Conservation (phyloP, 805 yeast genomes). For the Cyberlindnera mycetangii region DNA sequence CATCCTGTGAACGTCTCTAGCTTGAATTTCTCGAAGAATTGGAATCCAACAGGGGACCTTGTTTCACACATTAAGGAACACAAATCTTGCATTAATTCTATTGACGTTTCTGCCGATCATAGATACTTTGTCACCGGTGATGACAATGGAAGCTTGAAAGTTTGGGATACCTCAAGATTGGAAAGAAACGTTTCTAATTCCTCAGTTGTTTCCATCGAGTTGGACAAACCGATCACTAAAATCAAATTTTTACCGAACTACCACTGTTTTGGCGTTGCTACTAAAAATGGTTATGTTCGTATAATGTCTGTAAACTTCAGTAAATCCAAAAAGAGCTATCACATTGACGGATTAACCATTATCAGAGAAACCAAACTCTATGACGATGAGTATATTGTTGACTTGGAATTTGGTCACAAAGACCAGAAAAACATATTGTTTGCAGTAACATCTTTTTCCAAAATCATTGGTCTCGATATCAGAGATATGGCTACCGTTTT, state of each 20-base stretch:
- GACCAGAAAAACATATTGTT: slow-evolving; percentile 42
- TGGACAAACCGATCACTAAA: slow-evolving; percentile 48
- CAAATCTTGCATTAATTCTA: slow-evolving; percentile 50
- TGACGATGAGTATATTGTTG: slow-evolving; percentile 40
- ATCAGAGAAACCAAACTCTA: slow-evolving; percentile 44
- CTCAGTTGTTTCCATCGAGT: slow-evolving; percentile 44
- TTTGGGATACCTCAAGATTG: slow-evolving; percentile 74
- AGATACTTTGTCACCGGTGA: slow-evolving; percentile 76
- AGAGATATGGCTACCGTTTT: slow-evolving; percentile 46
- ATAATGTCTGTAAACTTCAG: slow-evolving; percentile 37
- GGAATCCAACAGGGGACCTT: slow-evolving; percentile 48
- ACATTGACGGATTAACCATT: slow-evolving; percentile 23
- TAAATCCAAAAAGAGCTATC: slow-evolving; percentile 22
- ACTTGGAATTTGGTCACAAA: slow-evolving; percentile 39
- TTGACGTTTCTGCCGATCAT: slow-evolving; percentile 59
- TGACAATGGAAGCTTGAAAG: slow-evolving; percentile 62
- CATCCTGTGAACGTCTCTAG: slow-evolving; percentile 9
- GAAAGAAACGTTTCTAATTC: slow-evolving; percentile 57
- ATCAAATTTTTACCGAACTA: slow-evolving; percentile 51
- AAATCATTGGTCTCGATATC: slow-evolving; percentile 54
- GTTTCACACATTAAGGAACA: slow-evolving; percentile 66
- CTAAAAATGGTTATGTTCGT: slow-evolving; percentile 34
- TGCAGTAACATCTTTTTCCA: slow-evolving; percentile 50
- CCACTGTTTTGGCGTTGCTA: slow-evolving; percentile 56
- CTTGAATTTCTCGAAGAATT: slow-evolving; percentile 21